Base-by-base conservation (phyloP, 371 early-diverging fungal species). In the Circinella minor region DNA sequence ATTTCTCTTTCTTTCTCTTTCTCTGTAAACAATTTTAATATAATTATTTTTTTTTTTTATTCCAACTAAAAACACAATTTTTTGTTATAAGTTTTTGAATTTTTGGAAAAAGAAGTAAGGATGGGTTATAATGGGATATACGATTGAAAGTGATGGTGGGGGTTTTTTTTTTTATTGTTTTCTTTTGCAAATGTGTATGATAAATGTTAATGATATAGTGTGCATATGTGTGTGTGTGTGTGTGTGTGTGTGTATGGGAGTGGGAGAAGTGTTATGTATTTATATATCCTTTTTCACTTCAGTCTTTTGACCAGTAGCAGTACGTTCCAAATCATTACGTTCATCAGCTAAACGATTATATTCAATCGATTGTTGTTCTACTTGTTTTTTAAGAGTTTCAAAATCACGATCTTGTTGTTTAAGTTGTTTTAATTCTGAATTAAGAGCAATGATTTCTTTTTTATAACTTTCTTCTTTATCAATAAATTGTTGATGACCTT, bases 371-470 rank as follows among this genome's bases (percentile, higher is more conserved):
- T 89, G 89, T 63, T 91, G 87, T 65, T 81, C 82, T 13, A 90
- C 90, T 75, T 95, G 94, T 73, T 92, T 91, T 81, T 93, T 93
- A 68, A 96, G 77, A 14, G 85, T 88, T 51, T 91, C 93, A 68
- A 89, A 79, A 54, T 95, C 93, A 36, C 77, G 71, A 47, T 85
- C 76, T 76, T 89, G 79, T 69, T 80, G 75, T 66, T 86, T 79
- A 54, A 88, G 79, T 66, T 84, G 76, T 68, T 84, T 77, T 27
- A 90, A 67, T 78, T 92, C 85, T 10, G 69, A 60, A 34, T 74
- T 71, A 7, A 83, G 68, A 10, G 74, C 62, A 46, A 60, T 61
- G 15, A 84, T 73, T 49, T 82, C 66, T 27, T 74, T 67, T 49
- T 81, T 77, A 65, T 77, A 82, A 2, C 49, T 48, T 8, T 75